Percentiles rank a stretch among this genome's conserved stretches.
Evolutionary conservation across 2,329 filamentous ascomycete species (phyloP).

Genomic region (Sarocladium brachiariae): DNA sequence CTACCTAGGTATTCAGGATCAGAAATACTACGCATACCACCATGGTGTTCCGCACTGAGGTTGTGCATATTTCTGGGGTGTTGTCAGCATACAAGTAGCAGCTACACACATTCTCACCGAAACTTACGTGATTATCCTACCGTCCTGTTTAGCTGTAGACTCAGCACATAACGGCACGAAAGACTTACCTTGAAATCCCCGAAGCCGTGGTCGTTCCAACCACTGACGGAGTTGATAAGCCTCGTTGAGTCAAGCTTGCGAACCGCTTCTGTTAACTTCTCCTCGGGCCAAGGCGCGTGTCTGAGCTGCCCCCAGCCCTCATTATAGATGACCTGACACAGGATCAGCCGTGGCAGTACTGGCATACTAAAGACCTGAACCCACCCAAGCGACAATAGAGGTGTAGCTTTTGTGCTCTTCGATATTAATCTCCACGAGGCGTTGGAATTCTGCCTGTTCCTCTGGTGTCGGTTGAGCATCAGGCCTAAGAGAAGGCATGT

Average conservation of each 20-base stretch:
- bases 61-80: slow-evolving; percentile 54
- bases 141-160: neutral
- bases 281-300: slow-evolving; percentile 45
- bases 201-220: slow-evolving; percentile 62
- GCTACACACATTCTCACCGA: neutral
- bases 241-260: slow-evolving; percentile 54
- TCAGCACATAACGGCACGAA: no score
- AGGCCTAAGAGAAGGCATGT: slow-evolving; percentile 57
- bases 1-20: neutral
- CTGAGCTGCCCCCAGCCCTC: slow-evolving; percentile 62
- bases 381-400: slow-evolving; percentile 57
- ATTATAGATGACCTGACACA: slow-evolving; percentile 55
- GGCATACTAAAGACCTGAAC: slow-evolving; percentile 11
- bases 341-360: neutral
- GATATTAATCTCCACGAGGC: slow-evolving; percentile 55
- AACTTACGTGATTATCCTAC: slow-evolving; percentile 10
- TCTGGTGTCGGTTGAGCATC: slow-evolving; percentile 29
- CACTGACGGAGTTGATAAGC: slow-evolving; percentile 55
- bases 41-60: slow-evolving; percentile 66
- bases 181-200: slow-evolving; percentile 56
- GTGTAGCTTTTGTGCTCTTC: slow-evolving; percentile 58
- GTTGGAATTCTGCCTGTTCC: slow-evolving; percentile 57
- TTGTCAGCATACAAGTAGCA: neutral
- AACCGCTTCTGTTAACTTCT: slow-evolving; percentile 47
- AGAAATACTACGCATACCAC: slow-evolving; percentile 28